A percentile compares a stretch with the other conserved stretches of the same genome.
These are phyloP conservation scores for Kwoniella europaea DNA, from an alignment of 768 basidiomycete genomes.

Conservation along the genomic window DNA sequence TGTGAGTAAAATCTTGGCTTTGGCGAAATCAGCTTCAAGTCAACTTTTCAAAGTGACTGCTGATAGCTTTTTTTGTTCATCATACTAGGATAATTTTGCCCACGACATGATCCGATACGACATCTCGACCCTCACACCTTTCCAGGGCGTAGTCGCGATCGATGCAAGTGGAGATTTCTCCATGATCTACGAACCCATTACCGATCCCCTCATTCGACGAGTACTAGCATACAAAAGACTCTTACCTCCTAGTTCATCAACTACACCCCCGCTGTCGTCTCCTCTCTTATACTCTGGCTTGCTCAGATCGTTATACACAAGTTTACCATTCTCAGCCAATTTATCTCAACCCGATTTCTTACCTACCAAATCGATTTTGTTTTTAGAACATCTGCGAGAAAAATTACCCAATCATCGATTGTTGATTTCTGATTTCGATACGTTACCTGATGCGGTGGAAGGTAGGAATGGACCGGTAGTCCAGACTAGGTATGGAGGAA, in stretches of 20 bases:
- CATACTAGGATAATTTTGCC: constrained; percentile 86
- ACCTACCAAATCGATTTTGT: constrained; percentile 84
- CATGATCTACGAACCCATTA: constrained; percentile 78
- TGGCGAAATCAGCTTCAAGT: too few species aligned
- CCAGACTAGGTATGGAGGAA: constrained; percentile 84
- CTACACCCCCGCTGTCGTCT: constrained; percentile 62
- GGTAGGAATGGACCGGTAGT: constrained; percentile 87
- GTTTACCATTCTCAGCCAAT: constrained; percentile 88
- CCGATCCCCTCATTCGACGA: constrained; percentile 79
- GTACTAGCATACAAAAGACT: constrained; percentile 71
- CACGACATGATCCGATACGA: constrained; percentile 95
- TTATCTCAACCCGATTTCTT: constrained; percentile 85
- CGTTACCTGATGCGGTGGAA: constrained; percentile 80
- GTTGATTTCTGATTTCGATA: constrained; percentile 88
- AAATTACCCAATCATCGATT: constrained; percentile 93
- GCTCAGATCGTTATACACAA: constrained; percentile 69
- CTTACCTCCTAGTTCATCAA: constrained; percentile 59
- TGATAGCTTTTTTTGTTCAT: not conserved
- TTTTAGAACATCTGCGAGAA: constrained; percentile 78
- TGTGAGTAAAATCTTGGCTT: constrained; percentile 62
- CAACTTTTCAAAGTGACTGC: too few species aligned
- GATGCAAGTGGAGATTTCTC: constrained; percentile 81
- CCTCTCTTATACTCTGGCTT: constrained; percentile 46
- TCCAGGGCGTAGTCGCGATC: constrained; percentile 80
- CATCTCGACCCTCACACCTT: constrained; percentile 74